Evolutionary conservation across 2,329 filamentous ascomycete species (phyloP).

Genomic region (Aspergillus novofumigatus): DNA sequence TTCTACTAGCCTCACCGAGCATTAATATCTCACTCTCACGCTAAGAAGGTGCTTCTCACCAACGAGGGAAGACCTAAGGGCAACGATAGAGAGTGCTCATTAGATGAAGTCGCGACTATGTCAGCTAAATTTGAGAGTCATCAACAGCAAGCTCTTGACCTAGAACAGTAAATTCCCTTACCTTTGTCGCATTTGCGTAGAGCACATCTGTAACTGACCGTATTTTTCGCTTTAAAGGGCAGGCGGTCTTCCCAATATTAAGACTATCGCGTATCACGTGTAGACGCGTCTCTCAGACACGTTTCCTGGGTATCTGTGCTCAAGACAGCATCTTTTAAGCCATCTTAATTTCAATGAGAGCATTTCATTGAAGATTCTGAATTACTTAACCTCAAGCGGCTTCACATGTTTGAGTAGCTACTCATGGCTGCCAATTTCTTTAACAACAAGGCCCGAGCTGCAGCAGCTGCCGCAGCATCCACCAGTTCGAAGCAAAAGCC

Average conservation of each 20-base stretch:
- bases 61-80: neutral
- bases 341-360: neutral
- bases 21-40: neutral
- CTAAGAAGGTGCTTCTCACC: neutral
- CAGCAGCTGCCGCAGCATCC: conserved; percentile 64
- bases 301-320: conserved; percentile 7
- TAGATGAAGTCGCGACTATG: neutral
- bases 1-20: neutral
- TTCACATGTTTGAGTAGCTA: neutral
- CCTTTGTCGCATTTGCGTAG: neutral
- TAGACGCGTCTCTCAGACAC: conserved; percentile 27
- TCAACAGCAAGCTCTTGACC: neutral
- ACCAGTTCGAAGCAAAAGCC: conserved; percentile 64
- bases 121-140: neutral
- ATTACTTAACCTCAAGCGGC: neutral
- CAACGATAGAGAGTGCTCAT: neutral
- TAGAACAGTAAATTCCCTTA: neutral
- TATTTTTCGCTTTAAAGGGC: neutral
- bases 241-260: neutral
- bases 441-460: conserved; percentile 80
- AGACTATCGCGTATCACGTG: conserved; percentile 30
- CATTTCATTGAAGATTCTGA: neutral
- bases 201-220: neutral
- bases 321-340: neutral
- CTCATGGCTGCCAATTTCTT: conserved; percentile 79